These are phyloP conservation scores for Exophiala sp. DNA, from an alignment of 2,329 filamentous ascomycete genomes.

Conservation along the genomic window DNA sequence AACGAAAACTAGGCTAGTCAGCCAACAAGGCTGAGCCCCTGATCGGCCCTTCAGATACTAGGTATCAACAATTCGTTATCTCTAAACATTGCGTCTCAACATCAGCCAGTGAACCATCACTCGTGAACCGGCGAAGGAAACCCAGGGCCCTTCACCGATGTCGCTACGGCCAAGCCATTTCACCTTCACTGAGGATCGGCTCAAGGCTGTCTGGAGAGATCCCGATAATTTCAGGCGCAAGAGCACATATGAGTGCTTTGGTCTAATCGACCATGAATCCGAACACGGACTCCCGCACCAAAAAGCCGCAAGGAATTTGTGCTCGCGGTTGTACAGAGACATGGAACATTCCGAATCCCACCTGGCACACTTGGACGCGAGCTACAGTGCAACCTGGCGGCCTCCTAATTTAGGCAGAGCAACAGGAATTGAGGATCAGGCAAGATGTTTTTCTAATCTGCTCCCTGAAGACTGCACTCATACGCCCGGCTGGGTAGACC, in stretches of 20 bases:
- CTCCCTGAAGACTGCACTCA: not conserved
- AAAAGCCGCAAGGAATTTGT: not conserved
- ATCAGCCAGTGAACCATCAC: too few relatives aligned
- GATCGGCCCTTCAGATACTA: too few relatives aligned
- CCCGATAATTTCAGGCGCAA: not conserved
- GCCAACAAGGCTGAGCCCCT: too few relatives aligned
- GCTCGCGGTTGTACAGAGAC: not conserved
- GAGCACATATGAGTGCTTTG: not conserved
- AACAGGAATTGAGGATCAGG: conserved; percentile 1
- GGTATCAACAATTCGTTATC: too few relatives aligned
- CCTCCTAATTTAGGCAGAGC: conserved; percentile 5
- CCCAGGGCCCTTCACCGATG: not conserved
- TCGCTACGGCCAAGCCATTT: not conserved
- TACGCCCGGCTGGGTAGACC: not conserved
- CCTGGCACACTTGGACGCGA: conserved; percentile 5
- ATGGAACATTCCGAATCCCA: not conserved
- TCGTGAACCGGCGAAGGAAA: too few relatives aligned
- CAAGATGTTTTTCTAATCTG: not conserved
- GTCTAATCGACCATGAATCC: conserved; percentile 1
- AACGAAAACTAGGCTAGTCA: too few relatives aligned
- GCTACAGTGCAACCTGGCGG: conserved; percentile 6
- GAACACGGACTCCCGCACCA: not conserved
- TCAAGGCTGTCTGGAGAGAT: conserved; percentile 1
- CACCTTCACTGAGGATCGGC: conserved; percentile 1
- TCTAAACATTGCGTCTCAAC: too few relatives aligned